Percentiles rank a stretch among this genome's conserved stretches.
phyloP scores from a whole-genome alignment of 2,329 filamentous ascomycete species.

The Alternaria incomplexa region DNA sequence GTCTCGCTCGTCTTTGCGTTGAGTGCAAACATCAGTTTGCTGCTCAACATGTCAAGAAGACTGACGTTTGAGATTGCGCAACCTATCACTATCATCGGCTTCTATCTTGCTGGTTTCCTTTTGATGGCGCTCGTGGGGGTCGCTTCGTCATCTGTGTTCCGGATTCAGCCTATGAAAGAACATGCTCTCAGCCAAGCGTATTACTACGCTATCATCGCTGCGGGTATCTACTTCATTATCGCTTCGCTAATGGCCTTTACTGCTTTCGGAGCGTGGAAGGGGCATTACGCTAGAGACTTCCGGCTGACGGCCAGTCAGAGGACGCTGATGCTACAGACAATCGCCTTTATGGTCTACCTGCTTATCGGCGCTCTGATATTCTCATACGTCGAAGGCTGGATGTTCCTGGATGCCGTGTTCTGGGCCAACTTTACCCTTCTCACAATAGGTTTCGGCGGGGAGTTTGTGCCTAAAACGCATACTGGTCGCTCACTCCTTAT shows the following conservation, averaged over 20 bases:
- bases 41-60: slow-evolving; percentile 66
- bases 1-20: slow-evolving; percentile 62
- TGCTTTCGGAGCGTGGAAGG: slow-evolving; percentile 60
- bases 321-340: slow-evolving; percentile 62
- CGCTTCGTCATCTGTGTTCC: slow-evolving; percentile 54
- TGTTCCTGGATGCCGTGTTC: slow-evolving; percentile 61
- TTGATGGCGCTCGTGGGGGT: slow-evolving; percentile 60
- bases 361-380: slow-evolving; percentile 56
- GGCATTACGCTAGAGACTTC: slow-evolving; percentile 63
- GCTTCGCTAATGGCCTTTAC: slow-evolving; percentile 62
- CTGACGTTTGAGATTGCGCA: slow-evolving; percentile 63
- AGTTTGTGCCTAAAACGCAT: slow-evolving; percentile 58
- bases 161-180: slow-evolving; percentile 48
- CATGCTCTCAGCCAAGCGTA: slow-evolving; percentile 63
- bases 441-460: slow-evolving; percentile 61
- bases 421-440: slow-evolving; percentile 64
- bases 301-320: slow-evolving; percentile 62
- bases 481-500: slow-evolving; percentile 59
- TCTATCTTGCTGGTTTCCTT: slow-evolving; percentile 60
- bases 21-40: slow-evolving; percentile 60
- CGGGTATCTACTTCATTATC: slow-evolving; percentile 63
- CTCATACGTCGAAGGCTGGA: slow-evolving; percentile 59
- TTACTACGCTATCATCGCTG: slow-evolving; percentile 66
- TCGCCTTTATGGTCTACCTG: slow-evolving; percentile 57
- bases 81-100: slow-evolving; percentile 66